Percentiles rank a stretch among this genome's conserved stretches.
phyloP scores from a whole-genome alignment of 1,284 basidiomycete genomes.

The Wallemia mellicola region DNA sequence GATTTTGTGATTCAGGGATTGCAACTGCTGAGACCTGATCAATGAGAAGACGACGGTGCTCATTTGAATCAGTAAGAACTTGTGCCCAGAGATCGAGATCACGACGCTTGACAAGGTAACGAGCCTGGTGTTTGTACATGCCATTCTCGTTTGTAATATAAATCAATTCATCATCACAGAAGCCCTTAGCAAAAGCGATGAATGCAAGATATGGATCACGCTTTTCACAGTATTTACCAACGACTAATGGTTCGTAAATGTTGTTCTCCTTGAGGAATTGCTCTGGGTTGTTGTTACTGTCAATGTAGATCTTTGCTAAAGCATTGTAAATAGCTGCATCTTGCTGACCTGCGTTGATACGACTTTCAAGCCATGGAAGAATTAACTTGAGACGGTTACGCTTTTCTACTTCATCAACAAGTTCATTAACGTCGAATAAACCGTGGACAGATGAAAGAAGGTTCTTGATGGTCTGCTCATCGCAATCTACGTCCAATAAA shows the following conservation, averaged over 20 bases:
- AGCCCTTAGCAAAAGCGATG: conserved; percentile 96
- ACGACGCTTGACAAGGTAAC: conserved; percentile 89
- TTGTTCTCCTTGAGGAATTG: conserved; percentile 96
- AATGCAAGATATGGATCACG: conserved; percentile 96
- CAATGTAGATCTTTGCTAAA: conserved; percentile 91
- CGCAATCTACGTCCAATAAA: conserved; percentile 90
- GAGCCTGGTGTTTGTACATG: conserved; percentile 99
- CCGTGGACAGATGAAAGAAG: conserved; percentile 79
- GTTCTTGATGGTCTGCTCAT: conserved; percentile 83
- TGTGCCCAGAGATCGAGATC: conserved; percentile 89
- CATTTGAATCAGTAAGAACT: conserved; percentile 66
- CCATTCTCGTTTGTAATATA: conserved; percentile 94
- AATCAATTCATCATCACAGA: conserved; percentile 96
- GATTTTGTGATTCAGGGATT: conserved; percentile 85
- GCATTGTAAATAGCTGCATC: conserved; percentile 87
- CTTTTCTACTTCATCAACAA: conserved; percentile 88
- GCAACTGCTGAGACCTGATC: conserved; percentile 91
- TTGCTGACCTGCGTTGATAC: conserved; percentile 70
- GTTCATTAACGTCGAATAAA: conserved; percentile 89
- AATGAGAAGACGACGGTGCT: conserved; percentile 72
- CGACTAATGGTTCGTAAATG: conserved; percentile 76
- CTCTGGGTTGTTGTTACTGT: conserved; percentile 95
- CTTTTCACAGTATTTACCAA: conserved; percentile 98
- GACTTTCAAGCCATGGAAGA: conserved; percentile 80
- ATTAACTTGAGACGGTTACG: conserved; percentile 90